Base-by-base conservation (phyloP, 305 asterid genomes). In the Salvia sclarea region DNA sequence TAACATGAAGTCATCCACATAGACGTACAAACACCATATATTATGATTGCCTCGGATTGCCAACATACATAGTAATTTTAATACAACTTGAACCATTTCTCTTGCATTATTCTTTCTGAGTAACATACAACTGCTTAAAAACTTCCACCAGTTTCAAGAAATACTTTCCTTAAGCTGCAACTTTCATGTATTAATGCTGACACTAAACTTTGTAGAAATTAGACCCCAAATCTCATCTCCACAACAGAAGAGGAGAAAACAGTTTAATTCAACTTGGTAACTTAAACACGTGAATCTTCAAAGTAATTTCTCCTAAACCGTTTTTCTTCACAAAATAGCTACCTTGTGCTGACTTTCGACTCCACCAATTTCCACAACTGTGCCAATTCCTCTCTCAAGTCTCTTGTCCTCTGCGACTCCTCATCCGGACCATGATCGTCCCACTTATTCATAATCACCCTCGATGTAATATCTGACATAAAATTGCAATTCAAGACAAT, bases 341-440 rank as follows among this genome's bases (percentile, higher is more conserved):
- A 92, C 96, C 96, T 84, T 16, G 75, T 44, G 65, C 78, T 75
- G 74, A 75, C 14, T 69, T 68, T 78, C 5, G 92, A 76, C 71
- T 91, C 97, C 75, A 85, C 86, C 74, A 77, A 53, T 67, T 71
- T 81, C 76, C 78, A 74, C 33, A 94, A 81, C 65, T 84, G 82
- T 20, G 79, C 28, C 74, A 89, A 76, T 60, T 85, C 85, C 77
- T 87, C 93, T 75, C 93, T 86, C 50, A 83, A 64, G 60, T 57
- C 80, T 60, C 78, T 78, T 8, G 75, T 80, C 66, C 81, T 80
- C 73, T 81, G 88, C 22, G 71, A 65, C 71, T 87, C 95, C 5
- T 80, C 86, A 47, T 82, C 85, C 4, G 69, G 75, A 53, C 79
- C 68, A 61, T 47, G 56, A 44, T 75, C 78, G 25, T 80, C 82